Percentiles rank a stretch among this genome's conserved stretches.
These are phyloP conservation scores for Candida dajiaensis DNA, from an alignment of 805 yeast genomes.

Conservation along the genomic window DNA sequence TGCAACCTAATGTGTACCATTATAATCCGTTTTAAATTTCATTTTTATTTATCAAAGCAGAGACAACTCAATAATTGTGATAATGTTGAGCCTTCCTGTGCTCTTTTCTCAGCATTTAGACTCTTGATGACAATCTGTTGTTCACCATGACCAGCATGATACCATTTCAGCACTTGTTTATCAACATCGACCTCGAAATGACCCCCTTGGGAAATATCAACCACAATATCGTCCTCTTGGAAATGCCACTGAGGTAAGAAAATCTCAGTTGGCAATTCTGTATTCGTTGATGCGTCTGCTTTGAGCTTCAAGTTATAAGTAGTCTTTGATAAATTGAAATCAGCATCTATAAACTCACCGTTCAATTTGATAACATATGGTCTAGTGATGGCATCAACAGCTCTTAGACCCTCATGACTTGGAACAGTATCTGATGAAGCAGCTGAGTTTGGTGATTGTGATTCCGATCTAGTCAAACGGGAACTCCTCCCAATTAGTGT, in stretches of 20 bases:
- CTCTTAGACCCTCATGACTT: conserved; percentile 58
- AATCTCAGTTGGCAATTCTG: conserved; percentile 46
- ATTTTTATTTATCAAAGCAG: not conserved
- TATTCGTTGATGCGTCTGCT: conserved; percentile 18
- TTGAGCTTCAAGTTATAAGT: conserved; percentile 44
- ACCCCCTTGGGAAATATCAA: conserved; percentile 61
- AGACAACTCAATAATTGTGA: not conserved
- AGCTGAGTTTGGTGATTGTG: not conserved
- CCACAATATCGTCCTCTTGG: conserved; percentile 39
- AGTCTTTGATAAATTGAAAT: conserved; percentile 49
- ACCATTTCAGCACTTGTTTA: conserved; percentile 64
- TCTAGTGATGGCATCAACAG: conserved; percentile 66
- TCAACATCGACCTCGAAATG: conserved; percentile 43
- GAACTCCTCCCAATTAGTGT: conserved; percentile 8
- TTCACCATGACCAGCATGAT: conserved; percentile 40
- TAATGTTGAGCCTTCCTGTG: not conserved
- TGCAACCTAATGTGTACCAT: no score
- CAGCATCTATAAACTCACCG: conserved; percentile 51
- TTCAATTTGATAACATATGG: conserved; percentile 65
- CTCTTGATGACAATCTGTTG: conserved; percentile 27
- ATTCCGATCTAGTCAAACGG: not conserved
- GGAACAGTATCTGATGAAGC: not conserved
- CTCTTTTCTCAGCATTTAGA: not conserved
- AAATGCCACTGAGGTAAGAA: conserved; percentile 73
- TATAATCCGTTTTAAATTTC: no score